Conservation (phyloP, 306 rosid species). For the Cucurbita pepo region DNA sequence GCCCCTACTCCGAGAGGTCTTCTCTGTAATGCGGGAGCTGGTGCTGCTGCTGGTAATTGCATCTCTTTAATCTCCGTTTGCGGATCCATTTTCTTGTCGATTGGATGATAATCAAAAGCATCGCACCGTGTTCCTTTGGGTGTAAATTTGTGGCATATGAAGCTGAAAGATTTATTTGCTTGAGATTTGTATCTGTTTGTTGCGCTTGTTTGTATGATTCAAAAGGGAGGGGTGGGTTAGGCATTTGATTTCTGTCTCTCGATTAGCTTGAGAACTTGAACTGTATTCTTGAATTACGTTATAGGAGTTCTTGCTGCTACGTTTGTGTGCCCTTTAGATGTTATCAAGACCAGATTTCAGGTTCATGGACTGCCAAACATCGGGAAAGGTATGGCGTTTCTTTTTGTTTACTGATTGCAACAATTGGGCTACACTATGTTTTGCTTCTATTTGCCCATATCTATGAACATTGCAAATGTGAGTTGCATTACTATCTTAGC, state of each 20-base stretch:
- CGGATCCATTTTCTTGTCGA: not conserved
- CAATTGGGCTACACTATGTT: not conserved
- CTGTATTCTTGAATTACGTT: not conserved
- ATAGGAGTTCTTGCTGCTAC: constrained; percentile 73
- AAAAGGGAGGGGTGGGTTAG: not conserved
- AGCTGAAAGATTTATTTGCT: not conserved
- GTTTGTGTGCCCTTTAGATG: constrained; percentile 79
- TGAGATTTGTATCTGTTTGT: not conserved
- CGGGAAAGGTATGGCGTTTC: constrained; percentile 12
- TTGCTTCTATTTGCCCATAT: not conserved
- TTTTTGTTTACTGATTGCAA: not conserved
- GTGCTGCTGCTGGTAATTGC: constrained; percentile 56
- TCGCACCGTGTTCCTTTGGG: too few species aligned
- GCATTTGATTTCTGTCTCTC: not conserved
- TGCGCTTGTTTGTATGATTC: not conserved
- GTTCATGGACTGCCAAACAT: constrained; percentile 55
- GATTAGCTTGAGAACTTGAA: not conserved
- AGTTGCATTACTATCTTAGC: not conserved
- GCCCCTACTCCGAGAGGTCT: constrained; percentile 32
- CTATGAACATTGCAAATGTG: not conserved
- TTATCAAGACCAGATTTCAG: constrained; percentile 77
- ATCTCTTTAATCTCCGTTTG: not conserved
- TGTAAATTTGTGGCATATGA: not conserved
- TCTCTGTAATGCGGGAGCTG: constrained; percentile 57
- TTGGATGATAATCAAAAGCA: not conserved